phyloP scores from a whole-genome alignment of 306 rosid genomes.

The Datisca glomerata region DNA sequence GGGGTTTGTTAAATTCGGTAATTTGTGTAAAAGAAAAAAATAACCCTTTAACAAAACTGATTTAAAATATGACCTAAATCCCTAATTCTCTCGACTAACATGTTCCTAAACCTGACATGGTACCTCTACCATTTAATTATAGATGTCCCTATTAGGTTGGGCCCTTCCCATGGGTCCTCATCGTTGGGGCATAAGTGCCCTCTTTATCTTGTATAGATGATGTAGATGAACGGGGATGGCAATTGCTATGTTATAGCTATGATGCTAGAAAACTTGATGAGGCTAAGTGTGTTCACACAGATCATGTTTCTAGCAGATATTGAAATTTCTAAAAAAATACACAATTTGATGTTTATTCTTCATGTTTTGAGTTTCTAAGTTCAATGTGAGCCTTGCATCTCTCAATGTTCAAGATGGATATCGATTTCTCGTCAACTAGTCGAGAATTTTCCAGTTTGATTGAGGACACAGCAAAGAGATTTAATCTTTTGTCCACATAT shows the following conservation, averaged over 20 bases:
- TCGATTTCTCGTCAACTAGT: conserved; percentile 93
- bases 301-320: conserved; percentile 51
- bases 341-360: background rate
- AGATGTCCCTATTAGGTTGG: no score
- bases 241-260: conserved; percentile 75
- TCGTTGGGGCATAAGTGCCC: no score
- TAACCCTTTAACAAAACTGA: no score
- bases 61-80: no score
- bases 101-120: no score
- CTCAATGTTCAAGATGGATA: conserved; percentile 61
- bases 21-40: no score
- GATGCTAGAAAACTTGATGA: conserved; percentile 63
- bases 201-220: conserved; percentile 5
- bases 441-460: conserved; percentile 72
- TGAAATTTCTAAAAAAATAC: background rate
- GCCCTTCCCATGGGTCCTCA: no score
- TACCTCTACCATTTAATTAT: no score
- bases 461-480: conserved; percentile 94
- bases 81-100: no score
- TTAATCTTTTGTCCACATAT: no score
- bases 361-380: background rate
- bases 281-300: conserved; percentile 82
- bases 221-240: conserved; percentile 86
- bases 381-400: background rate
- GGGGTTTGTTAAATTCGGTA: no score